Evolutionary conservation across 495 filamentous ascomycete genomes (phyloP), one percentile per base, ranked within the genome.

Genomic region (Entonaema liquescens): DNA sequence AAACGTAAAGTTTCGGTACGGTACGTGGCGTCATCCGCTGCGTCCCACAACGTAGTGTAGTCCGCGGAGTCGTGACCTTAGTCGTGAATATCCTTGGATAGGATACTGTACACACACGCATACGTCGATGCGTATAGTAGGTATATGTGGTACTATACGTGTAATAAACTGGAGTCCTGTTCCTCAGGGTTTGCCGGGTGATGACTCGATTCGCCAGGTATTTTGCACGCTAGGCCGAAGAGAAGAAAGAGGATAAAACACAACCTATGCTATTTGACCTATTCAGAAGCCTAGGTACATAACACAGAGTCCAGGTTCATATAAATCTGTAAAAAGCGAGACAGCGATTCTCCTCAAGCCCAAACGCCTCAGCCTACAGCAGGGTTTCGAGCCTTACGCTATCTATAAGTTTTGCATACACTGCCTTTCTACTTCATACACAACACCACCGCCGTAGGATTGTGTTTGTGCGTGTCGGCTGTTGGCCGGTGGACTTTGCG

Each of bases 21-120:
- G 75, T 77, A 69, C 75, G 75, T 77, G 65, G 75, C 75, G 75
- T 67, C 59, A 75, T 70, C 75, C 75, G 70, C 67, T 17, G 28
- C 33, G 61, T 69, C 62, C 66, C 71, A 70, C 65, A 67, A 29
- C 21, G 19, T 40, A 31, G 29, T 38, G 35, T 38, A 25, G 62
- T 63, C 67, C 67, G 67, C 38, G 25, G 62, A 62, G 26, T 55
- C 57, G 49, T 68, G 36, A 65, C 6, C 25, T 52, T 64, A 72
- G 65, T 67, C 52, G 35, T 67, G 53, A 47, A 40, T 19, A 61
- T 44, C 47, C 55, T 57, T 52, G 64, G 57, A 42, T n/a, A 44
- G 53, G 23, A 19, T 59, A 59, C 40, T 35, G n/a, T 49, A 49
- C 40, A 19, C 31, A 33, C 31, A 31, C 29, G 7, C 29, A 31